Evolutionary conservation across 495 filamentous ascomycete species (phyloP).

Genomic region (Daldinia decipiens): DNA sequence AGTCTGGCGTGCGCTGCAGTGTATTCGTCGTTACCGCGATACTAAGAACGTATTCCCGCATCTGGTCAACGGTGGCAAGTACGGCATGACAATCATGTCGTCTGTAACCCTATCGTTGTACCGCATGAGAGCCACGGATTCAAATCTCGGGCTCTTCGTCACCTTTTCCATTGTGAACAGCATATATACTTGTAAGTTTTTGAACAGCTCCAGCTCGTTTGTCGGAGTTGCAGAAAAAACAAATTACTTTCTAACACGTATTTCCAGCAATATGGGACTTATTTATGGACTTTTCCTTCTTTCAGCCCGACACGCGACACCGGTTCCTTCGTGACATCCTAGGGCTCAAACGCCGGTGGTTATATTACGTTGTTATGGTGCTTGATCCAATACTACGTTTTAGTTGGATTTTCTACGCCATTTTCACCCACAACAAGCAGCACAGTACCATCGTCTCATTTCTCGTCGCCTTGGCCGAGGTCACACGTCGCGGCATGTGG

Average conservation of each 20-base stretch:
- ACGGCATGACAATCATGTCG: constrained; percentile 82
- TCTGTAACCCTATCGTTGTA: constrained; percentile 82
- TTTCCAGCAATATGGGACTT: constrained; percentile 85
- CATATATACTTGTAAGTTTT: constrained; percentile 75
- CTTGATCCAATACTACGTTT: constrained; percentile 90
- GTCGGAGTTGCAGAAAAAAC: not conserved
- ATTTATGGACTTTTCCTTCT: constrained; percentile 93
- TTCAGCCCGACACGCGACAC: constrained; percentile 75
- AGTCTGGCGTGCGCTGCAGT: constrained; percentile 90
- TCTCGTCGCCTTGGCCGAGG: constrained; percentile 77
- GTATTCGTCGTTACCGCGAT: constrained; percentile 87
- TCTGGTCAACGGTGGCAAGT: constrained; percentile 92
- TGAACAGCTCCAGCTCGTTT: not conserved
- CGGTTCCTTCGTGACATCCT: constrained; percentile 81
- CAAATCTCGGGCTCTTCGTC: constrained; percentile 74
- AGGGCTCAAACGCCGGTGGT: constrained; percentile 77
- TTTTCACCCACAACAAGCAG: constrained; percentile 79
- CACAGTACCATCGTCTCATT: constrained; percentile 84
- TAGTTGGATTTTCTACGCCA: constrained; percentile 94
- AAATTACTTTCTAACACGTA: constrained; percentile 9
- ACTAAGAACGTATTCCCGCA: constrained; percentile 91
- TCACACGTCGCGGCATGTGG: constrained; percentile 87
- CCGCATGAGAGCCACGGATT: constrained; percentile 70
- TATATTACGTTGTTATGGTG: constrained; percentile 86
- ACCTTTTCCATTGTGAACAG: constrained; percentile 81